Conservation (phyloP, 2,329 filamentous ascomycete genomes). For the Colletotrichum cordylinicola region DNA sequence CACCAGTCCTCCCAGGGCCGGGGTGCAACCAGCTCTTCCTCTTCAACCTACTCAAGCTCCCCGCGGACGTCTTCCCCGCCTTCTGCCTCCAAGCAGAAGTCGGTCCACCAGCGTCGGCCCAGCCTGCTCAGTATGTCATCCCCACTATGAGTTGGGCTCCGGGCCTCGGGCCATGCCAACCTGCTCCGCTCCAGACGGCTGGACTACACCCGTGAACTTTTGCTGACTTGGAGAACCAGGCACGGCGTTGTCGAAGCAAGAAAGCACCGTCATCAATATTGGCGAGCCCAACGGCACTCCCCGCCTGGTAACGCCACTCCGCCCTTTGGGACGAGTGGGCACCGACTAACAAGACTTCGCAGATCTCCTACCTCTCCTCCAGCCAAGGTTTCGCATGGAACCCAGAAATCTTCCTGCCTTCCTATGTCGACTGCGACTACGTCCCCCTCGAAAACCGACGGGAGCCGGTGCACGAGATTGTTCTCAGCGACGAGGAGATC, state of each 20-base stretch:
- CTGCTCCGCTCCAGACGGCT: not conserved
- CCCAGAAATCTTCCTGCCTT: constrained; percentile 83
- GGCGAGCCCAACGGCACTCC: constrained; percentile 76
- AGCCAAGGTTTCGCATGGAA: constrained; percentile 87
- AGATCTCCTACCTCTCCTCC: constrained; percentile 82
- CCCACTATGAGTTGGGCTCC: not conserved
- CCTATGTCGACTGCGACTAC: constrained; percentile 77
- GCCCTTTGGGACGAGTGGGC: not conserved
- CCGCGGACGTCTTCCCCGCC: constrained; percentile 52
- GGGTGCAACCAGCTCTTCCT: constrained; percentile 51
- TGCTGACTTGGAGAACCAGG: constrained; percentile 54
- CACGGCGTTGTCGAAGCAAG: constrained; percentile 73
- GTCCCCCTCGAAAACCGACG: constrained; percentile 76
- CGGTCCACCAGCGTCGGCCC: constrained; percentile 60
- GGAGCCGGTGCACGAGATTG: constrained; percentile 80
- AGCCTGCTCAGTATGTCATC: constrained; percentile 63
- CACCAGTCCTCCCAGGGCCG: constrained; percentile 45
- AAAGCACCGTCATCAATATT: constrained; percentile 83
- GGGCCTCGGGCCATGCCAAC: not conserved
- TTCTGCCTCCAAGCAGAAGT: constrained; percentile 45
- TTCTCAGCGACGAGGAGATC: constrained; percentile 78
- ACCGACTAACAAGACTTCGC: not conserved
- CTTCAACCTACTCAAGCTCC: constrained; percentile 64
- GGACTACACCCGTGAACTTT: not conserved
- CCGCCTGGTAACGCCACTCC: constrained; percentile 64